Conservation (phyloP, 78 protist species). For the Planoprotostelium fungivorum region DNA sequence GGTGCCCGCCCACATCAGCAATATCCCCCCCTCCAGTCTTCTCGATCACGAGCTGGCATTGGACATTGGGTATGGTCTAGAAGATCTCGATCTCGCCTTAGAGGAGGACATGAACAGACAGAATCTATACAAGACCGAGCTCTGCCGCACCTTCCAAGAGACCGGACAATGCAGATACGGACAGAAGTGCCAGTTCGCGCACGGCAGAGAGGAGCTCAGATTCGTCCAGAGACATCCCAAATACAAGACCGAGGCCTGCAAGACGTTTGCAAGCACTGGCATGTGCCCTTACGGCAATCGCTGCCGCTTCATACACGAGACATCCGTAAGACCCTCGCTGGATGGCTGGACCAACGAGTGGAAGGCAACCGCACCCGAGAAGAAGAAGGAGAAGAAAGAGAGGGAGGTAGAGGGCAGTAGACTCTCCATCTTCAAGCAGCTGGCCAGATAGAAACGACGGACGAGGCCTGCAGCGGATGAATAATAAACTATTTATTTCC, state of each 20-base stretch:
- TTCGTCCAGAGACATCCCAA: constrained; percentile 30
- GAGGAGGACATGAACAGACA: background rate
- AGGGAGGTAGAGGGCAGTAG: background rate
- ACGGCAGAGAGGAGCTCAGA: constrained; percentile 41
- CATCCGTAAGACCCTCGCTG: background rate
- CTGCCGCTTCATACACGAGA: constrained; percentile 33
- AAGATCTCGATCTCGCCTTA: background rate
- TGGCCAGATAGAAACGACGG: constrained; percentile 2
- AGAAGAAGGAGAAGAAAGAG: background rate
- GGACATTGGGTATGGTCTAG: background rate
- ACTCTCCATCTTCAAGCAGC: background rate
- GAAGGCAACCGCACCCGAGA: too few relatives aligned
- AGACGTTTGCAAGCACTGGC: constrained; percentile 27
- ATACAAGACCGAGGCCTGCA: constrained; percentile 49
- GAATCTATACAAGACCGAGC: constrained; percentile 57
- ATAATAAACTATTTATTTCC: too few relatives aligned
- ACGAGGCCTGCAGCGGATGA: too few relatives aligned
- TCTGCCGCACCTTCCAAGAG: constrained; percentile 54
- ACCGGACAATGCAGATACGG: constrained; percentile 55
- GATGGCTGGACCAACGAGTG: too few relatives aligned
- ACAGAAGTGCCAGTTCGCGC: constrained; percentile 67
- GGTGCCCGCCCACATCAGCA: background rate
- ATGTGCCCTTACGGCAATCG: constrained; percentile 37
- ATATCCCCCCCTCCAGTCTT: too few relatives aligned
- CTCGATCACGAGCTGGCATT: background rate